These are phyloP conservation scores for Trebouxia gelatinosa DNA, from an alignment of 163 green algal species.

Conservation along the genomic window DNA sequence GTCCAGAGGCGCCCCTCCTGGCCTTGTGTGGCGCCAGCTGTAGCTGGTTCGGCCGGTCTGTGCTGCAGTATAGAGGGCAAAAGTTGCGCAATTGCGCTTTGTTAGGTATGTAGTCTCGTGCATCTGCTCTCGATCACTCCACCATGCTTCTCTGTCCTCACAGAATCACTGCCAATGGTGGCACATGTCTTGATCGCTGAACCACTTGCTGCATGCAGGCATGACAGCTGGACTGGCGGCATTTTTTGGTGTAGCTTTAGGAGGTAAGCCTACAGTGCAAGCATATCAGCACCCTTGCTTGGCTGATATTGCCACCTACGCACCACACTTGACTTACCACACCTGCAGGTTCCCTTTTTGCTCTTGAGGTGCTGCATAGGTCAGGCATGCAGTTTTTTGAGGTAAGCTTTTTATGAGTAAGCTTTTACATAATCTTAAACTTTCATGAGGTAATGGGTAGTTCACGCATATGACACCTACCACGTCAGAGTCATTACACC, in stretches of 20 bases:
- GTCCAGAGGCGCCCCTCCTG: slow-evolving; percentile 53
- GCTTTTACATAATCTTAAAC: too few species aligned
- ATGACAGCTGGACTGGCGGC: slow-evolving; percentile 56
- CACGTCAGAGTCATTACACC: too few species aligned
- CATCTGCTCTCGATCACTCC: too few species aligned
- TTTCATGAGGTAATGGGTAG: too few species aligned
- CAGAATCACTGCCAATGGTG: too few species aligned
- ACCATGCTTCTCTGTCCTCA: too few species aligned
- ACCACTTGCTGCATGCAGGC: too few species aligned
- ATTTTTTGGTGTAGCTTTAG: slow-evolving; percentile 55
- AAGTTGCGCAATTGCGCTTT: slow-evolving; percentile 49
- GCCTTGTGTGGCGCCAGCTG: slow-evolving; percentile 46
- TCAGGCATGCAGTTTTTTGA: slow-evolving; percentile 61
- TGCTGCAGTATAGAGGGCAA: slow-evolving; percentile 33
- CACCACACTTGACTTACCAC: not conserved
- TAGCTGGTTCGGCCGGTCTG: slow-evolving; percentile 35
- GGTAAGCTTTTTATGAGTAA: slow-evolving; percentile 13
- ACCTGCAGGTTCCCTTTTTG: slow-evolving; percentile 49
- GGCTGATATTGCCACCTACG: not conserved
- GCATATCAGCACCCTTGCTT: not conserved
- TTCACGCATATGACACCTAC: too few species aligned
- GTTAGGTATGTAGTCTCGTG: slow-evolving; percentile 39
- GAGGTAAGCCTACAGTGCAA: slow-evolving; percentile 37
- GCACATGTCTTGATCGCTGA: too few species aligned
- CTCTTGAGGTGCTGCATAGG: slow-evolving; percentile 57